Percentiles rank a stretch among this genome's conserved stretches.
Conservation (phyloP, 495 filamentous ascomycete species). For the Articulospora tetracladia region DNA sequence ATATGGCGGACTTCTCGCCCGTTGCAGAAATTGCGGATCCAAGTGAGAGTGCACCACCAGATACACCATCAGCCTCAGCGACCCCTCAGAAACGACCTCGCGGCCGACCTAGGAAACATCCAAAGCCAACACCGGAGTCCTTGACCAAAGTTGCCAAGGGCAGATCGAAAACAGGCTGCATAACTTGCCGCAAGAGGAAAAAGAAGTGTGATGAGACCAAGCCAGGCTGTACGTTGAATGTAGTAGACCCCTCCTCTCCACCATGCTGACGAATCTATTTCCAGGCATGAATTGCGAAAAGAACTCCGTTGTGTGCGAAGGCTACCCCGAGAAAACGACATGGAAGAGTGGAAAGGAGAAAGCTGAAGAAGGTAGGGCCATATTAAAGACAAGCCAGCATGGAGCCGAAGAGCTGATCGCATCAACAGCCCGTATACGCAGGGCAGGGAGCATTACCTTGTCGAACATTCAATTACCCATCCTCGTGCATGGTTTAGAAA, state of each 20-base stretch:
- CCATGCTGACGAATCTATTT: not conserved
- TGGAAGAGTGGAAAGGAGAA: conserved; percentile 84
- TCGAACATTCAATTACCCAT: conserved; percentile 60
- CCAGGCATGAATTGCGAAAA: conserved; percentile 85
- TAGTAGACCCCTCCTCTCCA: not conserved
- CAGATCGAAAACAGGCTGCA: conserved; percentile 91
- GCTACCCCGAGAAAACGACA: conserved; percentile 82
- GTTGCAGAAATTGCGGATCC: conserved; percentile 6
- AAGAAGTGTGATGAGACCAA: conserved; percentile 99
- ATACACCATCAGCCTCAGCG: conserved; percentile 6
- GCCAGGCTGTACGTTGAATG: conserved; percentile 65
- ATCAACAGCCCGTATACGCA: conserved; percentile 25
- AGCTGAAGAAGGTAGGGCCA: conserved; percentile 61
- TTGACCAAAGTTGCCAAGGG: conserved; percentile 71
- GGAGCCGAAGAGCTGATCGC: conserved; percentile 30
- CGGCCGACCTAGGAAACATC: conserved; percentile 84
- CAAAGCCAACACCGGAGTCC: conserved; percentile 50
- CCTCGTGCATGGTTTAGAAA: conserved; percentile 84
- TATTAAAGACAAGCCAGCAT: conserved; percentile 19
- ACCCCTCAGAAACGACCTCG: conserved; percentile 50
- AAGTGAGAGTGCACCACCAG: conserved; percentile 6
- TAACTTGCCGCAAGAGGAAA: conserved; percentile 86
- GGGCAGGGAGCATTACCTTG: conserved; percentile 20
- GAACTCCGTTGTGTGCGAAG: conserved; percentile 89
- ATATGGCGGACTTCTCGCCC: conserved; percentile 15